A percentile compares a stretch with the other conserved stretches of the same genome.
These are phyloP conservation scores for Fusarium pininemorale DNA, from an alignment of 2,329 filamentous ascomycete species.

Conservation along the genomic window DNA sequence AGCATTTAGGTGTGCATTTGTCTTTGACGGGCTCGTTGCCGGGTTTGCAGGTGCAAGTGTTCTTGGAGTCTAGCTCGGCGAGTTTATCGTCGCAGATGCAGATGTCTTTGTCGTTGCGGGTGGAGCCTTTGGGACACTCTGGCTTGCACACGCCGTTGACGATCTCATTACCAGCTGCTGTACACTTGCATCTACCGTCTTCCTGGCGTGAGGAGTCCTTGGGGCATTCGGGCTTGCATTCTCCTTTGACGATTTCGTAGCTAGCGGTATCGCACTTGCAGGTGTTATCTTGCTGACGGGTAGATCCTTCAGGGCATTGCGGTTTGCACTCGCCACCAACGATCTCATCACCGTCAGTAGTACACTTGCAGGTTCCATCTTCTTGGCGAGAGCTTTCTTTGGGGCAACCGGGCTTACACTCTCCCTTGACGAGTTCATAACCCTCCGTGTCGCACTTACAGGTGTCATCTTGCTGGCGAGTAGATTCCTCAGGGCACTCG, in stretches of 20 bases:
- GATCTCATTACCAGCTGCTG: neutral
- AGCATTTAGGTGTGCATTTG: neutral
- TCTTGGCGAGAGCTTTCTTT: neutral
- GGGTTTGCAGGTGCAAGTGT: neutral
- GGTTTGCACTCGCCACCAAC: neutral
- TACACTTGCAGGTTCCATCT: neutral
- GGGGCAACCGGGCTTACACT: neutral
- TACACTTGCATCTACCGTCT: neutral
- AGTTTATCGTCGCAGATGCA: neutral
- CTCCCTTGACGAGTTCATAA: neutral
- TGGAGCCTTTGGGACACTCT: neutral
- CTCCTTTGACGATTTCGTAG: neutral
- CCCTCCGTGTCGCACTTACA: neutral
- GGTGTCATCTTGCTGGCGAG: neutral
- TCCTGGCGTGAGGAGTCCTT: rapidly evolving
- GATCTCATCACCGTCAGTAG: neutral
- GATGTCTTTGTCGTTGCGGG: neutral
- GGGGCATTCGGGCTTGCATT: neutral
- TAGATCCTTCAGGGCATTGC: neutral
- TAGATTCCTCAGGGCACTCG: neutral
- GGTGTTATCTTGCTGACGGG: neutral
- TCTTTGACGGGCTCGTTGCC: neutral
- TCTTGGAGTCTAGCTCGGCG: neutral
- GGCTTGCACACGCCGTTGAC: neutral
- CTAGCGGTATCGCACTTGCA: neutral